Evolutionary conservation across 2,329 filamentous ascomycete species (phyloP).

Genomic region (Ceratocystis cubensis): DNA sequence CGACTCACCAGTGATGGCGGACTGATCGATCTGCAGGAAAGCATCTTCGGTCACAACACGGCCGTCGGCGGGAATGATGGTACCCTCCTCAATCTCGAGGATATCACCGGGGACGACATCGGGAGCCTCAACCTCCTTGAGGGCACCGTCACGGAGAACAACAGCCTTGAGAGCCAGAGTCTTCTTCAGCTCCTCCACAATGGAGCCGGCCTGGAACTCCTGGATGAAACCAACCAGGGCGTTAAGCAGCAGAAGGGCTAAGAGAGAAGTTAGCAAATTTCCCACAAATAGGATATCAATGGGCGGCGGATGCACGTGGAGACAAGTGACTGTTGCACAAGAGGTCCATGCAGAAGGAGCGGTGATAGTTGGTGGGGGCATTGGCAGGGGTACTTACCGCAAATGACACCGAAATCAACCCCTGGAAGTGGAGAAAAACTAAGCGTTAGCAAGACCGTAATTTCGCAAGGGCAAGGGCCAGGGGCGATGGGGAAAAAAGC

Average conservation of each 20-base stretch:
- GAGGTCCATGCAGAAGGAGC: neutral
- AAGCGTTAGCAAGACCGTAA: conserved; percentile 17
- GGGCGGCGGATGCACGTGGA: neutral
- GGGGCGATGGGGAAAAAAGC: neutral
- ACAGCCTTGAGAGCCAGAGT: conserved; percentile 78
- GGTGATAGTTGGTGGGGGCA: neutral
- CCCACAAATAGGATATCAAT: neutral
- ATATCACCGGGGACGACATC: conserved; percentile 86
- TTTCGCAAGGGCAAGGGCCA: neutral
- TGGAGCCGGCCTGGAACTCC: conserved; percentile 79
- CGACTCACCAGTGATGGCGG: conserved; percentile 82
- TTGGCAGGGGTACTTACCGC: conserved; percentile 32
- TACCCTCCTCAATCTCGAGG: conserved; percentile 74
- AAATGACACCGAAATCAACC: conserved; percentile 91
- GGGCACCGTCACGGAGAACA: conserved; percentile 64
- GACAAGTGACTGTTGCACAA: conserved; percentile 2
- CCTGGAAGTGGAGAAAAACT: conserved; percentile 27
- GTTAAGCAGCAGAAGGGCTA: conserved; percentile 62
- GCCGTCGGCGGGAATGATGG: conserved; percentile 81
- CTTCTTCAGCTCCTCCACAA: conserved; percentile 85
- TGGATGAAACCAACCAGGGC: conserved; percentile 77
- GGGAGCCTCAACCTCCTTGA: conserved; percentile 68
- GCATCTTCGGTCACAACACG: conserved; percentile 72
- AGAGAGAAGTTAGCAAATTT: neutral
- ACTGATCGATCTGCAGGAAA: conserved; percentile 84